These are phyloP conservation scores for Plantago coronopus DNA, from an alignment of 305 asterid genomes.

Conservation along the genomic window DNA sequence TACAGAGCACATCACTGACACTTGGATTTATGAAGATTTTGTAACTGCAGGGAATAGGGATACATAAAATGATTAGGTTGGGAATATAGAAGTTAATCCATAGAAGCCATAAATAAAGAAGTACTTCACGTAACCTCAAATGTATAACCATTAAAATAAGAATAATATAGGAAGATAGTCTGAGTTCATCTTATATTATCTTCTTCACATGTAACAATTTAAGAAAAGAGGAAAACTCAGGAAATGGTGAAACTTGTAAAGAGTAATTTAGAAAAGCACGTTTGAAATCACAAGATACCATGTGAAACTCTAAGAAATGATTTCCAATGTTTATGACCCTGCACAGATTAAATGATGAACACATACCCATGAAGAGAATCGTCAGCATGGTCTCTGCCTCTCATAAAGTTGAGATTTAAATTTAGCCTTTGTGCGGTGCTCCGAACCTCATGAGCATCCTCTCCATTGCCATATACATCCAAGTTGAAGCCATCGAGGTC, in stretches of 20 bases:
- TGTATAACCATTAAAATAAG: no score
- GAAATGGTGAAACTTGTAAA: no score
- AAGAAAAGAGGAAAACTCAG: no score
- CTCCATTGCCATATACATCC: constrained; percentile 94
- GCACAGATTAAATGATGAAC: constrained; percentile 12
- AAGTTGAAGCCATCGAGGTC: constrained; percentile 85
- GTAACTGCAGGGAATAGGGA: constrained; percentile 62
- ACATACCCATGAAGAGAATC: constrained; percentile 87
- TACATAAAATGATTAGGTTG: background rate
- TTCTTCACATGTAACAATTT: no score
- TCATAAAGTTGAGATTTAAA: constrained; percentile 82
- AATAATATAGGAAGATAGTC: no score
- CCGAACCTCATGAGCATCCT: constrained; percentile 94
- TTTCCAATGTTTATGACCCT: background rate
- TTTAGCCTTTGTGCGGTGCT: constrained; percentile 72
- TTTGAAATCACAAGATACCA: no score
- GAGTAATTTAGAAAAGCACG: background rate
- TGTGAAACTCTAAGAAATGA: background rate
- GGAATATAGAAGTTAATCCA: no score
- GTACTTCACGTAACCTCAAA: no score
- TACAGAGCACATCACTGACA: constrained; percentile 91
- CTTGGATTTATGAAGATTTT: constrained; percentile 94
- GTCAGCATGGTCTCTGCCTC: constrained; percentile 96
- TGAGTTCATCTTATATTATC: no score
- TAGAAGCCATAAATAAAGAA: no score